Evolutionary conservation across 176 grass and related monocot species (phyloP).

Genomic region (Eleusine coracana): DNA sequence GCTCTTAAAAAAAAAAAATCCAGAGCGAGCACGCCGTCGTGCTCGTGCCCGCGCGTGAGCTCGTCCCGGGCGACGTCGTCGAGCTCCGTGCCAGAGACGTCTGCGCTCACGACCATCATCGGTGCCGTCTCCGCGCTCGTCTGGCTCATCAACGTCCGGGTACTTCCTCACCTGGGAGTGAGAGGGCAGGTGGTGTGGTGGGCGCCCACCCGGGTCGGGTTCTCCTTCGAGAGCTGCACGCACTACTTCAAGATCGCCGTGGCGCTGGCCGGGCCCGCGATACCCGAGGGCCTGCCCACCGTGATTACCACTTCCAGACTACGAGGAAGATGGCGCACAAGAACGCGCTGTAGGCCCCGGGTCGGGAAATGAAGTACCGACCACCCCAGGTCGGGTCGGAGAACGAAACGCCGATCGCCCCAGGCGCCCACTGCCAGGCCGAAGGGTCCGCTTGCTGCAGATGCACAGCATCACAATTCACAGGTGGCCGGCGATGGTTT

Average conservation of each 20-base stretch:
- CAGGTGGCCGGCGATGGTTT: too few species aligned
- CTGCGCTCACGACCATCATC: slow-evolving; percentile 82
- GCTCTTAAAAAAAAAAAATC: slow-evolving; percentile 81
- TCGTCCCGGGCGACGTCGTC: slow-evolving; percentile 82
- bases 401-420: too few species aligned
- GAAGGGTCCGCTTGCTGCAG: too few species aligned
- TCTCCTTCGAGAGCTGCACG: slow-evolving; percentile 94
- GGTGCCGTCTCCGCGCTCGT: slow-evolving; percentile 74
- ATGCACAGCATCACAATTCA: too few species aligned
- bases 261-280: slow-evolving; percentile 80
- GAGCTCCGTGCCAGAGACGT: slow-evolving; percentile 74
- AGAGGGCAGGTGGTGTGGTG: slow-evolving; percentile 43
- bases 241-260: slow-evolving; percentile 99
- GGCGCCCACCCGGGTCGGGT: slow-evolving; percentile 58
- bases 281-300: slow-evolving; percentile 79
- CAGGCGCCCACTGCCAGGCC: too few species aligned
- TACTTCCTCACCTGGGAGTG: slow-evolving; percentile 83
- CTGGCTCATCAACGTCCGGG: slow-evolving; percentile 93
- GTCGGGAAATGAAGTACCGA: too few species aligned
- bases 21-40: slow-evolving; percentile 80
- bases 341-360: too few species aligned
- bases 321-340: slow-evolving; percentile 86
- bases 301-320: slow-evolving; percentile 90
- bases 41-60: slow-evolving; percentile 55
- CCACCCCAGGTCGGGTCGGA: too few species aligned